Base-by-base conservation (phyloP, 495 filamentous ascomycete species). In the Talaromyces adpressus region DNA sequence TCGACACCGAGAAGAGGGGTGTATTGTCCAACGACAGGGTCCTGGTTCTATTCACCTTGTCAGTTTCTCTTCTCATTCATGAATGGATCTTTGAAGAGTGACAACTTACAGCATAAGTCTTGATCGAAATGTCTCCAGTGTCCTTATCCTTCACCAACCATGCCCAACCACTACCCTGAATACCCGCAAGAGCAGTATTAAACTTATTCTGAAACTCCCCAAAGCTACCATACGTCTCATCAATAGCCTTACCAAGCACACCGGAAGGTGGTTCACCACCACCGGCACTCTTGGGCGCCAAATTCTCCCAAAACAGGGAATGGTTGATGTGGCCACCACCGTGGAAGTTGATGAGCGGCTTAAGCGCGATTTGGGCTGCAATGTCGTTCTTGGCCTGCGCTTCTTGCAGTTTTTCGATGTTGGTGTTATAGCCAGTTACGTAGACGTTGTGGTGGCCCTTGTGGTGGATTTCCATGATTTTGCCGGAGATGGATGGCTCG, bases 381-480 rank as follows among this genome's bases (percentile, higher is more conserved):
- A 87, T 81, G 72, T 87, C 77, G 54, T 75, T 70, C 63, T 77
- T 79, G 59, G 68, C 65, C 63, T 81, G 73, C 8, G 85, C 84
- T 63, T 82, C 81, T 67, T 79, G 74, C 63, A 88, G 77, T 72
- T 89, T 81, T 72, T 86, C 84, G 59, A 75, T 63, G 66, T 81
- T 76, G 63, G 75, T 75, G 79, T 89, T 89, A 79, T 85, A 86
- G 70, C 76, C 82, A 73, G 77, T 89, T 57, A 89, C 87, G 73
- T 89, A 89, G 72, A 87, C 89, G 68, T 85, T 75, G 80, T 89
- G 87, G 81, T 89, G 87, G 66, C 83, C 85, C 73, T 77, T 81
- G 81, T 89, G 84, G 79, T 89, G 87, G 45, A 89, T 80, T 84
- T 98, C 93, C 94, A 98, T 98, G 81, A 98, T 98, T 83, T 92